A percentile compares a stretch with the other conserved stretches of the same genome.
Evolutionary conservation across 306 rosid genomes (phyloP).

Genomic region (Psophocarpus tetragonolobus): DNA sequence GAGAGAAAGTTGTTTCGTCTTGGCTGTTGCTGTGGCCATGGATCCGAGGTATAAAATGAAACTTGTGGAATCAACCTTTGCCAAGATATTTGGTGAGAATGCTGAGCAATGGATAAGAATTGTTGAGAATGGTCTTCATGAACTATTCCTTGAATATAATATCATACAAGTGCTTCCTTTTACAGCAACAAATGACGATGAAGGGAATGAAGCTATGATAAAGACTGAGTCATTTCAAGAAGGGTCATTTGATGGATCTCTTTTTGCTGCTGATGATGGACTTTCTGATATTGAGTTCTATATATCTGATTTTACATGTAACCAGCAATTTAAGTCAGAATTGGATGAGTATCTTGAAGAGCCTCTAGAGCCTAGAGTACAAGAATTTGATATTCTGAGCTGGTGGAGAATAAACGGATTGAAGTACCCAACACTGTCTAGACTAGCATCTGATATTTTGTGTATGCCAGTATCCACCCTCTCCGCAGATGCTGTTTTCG

Average conservation of each 20-base stretch:
- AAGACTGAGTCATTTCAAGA: conserved; percentile 54
- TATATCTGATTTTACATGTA: conserved; percentile 65
- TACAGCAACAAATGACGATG: conserved; percentile 48
- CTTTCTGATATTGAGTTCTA: conserved; percentile 69
- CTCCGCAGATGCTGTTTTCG: conserved; percentile 64
- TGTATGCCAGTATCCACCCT: conserved; percentile 74
- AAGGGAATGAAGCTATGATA: conserved; percentile 46
- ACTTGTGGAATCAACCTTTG: conserved; percentile 72
- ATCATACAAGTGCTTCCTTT: conserved; percentile 56
- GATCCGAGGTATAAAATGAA: conserved; percentile 91
- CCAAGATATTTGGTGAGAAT: conserved; percentile 64
- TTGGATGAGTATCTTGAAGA: conserved; percentile 85
- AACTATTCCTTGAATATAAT: conserved; percentile 62
- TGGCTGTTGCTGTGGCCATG: conserved; percentile 79
- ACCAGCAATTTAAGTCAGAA: conserved; percentile 64
- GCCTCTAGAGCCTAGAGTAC: conserved; percentile 50
- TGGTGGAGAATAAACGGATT: conserved; percentile 77
- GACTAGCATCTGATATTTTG: conserved; percentile 85
- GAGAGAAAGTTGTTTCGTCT: conserved; percentile 69
- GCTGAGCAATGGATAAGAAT: conserved; percentile 65
- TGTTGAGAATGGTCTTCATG: conserved; percentile 70
- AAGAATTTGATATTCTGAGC: conserved; percentile 64
- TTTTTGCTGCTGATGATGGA: conserved; percentile 51
- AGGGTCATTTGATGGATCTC: conserved; percentile 54
- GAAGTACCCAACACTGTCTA: conserved; percentile 73